A percentile compares a stretch with the other conserved stretches of the same genome.
Evolutionary conservation across 176 grass and related monocot species (phyloP).

Genomic region (Melocanna baccifera): DNA sequence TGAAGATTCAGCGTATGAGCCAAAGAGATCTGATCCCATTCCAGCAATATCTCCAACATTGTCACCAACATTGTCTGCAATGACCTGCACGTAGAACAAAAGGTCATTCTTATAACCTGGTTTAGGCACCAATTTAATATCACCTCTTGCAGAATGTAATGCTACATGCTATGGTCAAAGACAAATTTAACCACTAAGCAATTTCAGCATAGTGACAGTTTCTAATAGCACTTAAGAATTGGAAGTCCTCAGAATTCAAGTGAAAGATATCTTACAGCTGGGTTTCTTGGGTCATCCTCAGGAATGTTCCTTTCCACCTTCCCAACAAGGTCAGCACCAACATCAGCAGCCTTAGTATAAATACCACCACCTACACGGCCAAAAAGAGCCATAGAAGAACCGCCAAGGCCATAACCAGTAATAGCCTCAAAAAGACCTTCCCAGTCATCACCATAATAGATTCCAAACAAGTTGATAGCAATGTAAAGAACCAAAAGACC

Average conservation of each 20-base stretch:
- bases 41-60: conserved; percentile 75
- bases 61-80: conserved; percentile 66
- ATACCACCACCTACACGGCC: conserved; percentile 68
- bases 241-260: background rate
- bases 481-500: conserved; percentile 67
- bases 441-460: conserved; percentile 74
- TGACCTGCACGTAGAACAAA: conserved; percentile 40
- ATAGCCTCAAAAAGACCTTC: conserved; percentile 69
- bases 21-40: conserved; percentile 67
- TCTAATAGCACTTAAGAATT: background rate
- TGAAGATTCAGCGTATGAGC: conserved; percentile 43
- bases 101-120: conserved; percentile 1
- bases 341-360: conserved; percentile 75
- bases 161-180: background rate
- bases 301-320: conserved; percentile 66
- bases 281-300: conserved; percentile 72
- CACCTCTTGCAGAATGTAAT: background rate
- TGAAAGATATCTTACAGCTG: conserved; percentile 48
- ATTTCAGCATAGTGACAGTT: background rate
- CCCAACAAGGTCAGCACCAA: conserved; percentile 70
- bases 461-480: conserved; percentile 61
- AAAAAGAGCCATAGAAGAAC: conserved; percentile 69
- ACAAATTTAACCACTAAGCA: background rate
- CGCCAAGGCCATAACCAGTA: conserved; percentile 72
- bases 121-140: background rate